A percentile compares a stretch with the other conserved stretches of the same genome.
Evolutionary conservation across 176 grass and related monocot species (phyloP).

Genomic region (Lolium rigidum): DNA sequence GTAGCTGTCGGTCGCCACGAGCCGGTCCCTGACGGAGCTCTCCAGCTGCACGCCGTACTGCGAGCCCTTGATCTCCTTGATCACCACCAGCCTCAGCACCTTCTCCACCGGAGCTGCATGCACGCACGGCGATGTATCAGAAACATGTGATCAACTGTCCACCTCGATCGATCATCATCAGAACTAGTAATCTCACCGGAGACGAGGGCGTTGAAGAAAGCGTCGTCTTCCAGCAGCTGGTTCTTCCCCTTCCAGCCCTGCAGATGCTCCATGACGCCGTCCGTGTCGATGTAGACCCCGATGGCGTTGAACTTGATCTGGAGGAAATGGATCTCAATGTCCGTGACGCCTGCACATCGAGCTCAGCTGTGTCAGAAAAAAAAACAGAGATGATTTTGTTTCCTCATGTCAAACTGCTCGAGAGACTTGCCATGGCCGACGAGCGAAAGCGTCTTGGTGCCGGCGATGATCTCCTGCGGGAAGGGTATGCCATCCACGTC

Average conservation of each 20-base stretch:
- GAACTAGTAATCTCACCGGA: constrained; percentile 41
- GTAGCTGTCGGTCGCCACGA: constrained; percentile 61
- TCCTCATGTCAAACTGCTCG: neutral
- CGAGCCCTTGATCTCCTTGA: constrained; percentile 93
- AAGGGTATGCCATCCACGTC: constrained; percentile 51
- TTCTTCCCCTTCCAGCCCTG: constrained; percentile 60
- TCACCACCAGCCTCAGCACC: constrained; percentile 68
- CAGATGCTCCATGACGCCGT: constrained; percentile 40
- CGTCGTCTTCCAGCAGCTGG: constrained; percentile 54
- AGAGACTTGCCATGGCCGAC: constrained; percentile 22
- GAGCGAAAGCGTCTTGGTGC: constrained; percentile 30
- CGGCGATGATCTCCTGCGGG: constrained; percentile 34
- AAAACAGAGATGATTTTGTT: neutral
- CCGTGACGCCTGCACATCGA: constrained; percentile 66
- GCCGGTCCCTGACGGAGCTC: constrained; percentile 77
- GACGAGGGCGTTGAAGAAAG: constrained; percentile 67
- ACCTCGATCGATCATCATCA: neutral
- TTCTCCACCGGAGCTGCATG: constrained; percentile 75
- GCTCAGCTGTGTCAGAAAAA: neutral
- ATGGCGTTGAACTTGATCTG: constrained; percentile 94
- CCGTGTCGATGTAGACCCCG: constrained; percentile 73
- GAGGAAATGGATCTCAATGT: constrained; percentile 95
- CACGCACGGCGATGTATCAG: neutral
- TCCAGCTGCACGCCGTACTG: constrained; percentile 93
- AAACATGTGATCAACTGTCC: too few species aligned